Evolutionary conservation across 495 filamentous ascomycete species (phyloP), one percentile per base, ranked within the genome.

Genomic region (Polyplosphaeria fusca): DNA sequence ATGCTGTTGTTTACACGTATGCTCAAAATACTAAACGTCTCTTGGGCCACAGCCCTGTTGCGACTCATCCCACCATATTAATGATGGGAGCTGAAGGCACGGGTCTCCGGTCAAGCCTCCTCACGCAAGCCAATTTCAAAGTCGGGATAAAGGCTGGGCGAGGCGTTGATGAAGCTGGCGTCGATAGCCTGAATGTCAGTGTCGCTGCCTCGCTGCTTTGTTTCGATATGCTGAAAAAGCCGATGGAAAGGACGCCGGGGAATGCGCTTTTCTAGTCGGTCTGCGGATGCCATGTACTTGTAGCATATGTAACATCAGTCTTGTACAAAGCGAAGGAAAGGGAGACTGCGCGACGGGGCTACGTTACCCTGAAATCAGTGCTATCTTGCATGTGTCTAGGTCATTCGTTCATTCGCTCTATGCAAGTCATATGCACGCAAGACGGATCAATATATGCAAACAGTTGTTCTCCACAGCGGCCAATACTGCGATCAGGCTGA

Each of bases 101-200:
- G 45, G 93, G 93, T 0, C 68, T 98, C 28, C 73, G 76, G 18
- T 65, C 67, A 45, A 77, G 79, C 47, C 69, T 94, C 45, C 78
- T 79, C 43, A 79, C 74, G 37, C 75, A 80, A 55, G 86, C 87
- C 0, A 82, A 93, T 66, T 72, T 71, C 14, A 69, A 77, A 5
- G 74, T 86, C 42, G 79, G 76, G 24, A 82, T 86, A 27, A 73
- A 75, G 1, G 73, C 75, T 0, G 72, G 68, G 16, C 70, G 77
- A 3, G 59, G 39, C 1, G 24, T 70, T 4, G 67, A 72, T 50
- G 69, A 70, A 9, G 57, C 69, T 5, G 76, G 71, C 13, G 76
- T 90, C 14, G 91, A 96, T 57, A 93, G 88, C 71, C 74, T 96
- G 64, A 95, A 95, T 67, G 91, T 95, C 3, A 86, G 86, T 60